These are phyloP conservation scores for Colletotrichum sp. DNA, from an alignment of 2,329 filamentous ascomycete species.

Conservation along the genomic window DNA sequence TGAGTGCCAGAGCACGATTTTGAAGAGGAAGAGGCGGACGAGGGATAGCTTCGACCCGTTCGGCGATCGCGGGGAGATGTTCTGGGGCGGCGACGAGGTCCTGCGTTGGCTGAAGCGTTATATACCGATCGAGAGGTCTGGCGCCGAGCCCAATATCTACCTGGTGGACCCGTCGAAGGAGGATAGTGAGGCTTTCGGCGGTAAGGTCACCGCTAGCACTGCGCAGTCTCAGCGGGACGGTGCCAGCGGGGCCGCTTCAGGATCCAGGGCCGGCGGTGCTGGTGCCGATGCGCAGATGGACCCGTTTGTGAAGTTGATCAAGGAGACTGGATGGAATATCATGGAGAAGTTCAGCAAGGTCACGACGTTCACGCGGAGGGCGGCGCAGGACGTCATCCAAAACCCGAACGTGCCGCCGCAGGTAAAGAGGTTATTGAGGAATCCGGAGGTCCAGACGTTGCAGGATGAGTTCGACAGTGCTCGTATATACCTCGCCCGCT, in stretches of 20 bases:
- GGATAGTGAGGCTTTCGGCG: conserved; percentile 82
- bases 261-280: conserved; percentile 23
- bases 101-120: conserved; percentile 89
- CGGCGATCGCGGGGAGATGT: conserved; percentile 82
- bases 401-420: conserved; percentile 92
- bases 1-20: conserved; percentile 93
- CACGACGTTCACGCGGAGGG: conserved; percentile 91
- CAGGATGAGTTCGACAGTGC: conserved; percentile 98
- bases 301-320: conserved; percentile 89
- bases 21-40: conserved; percentile 87
- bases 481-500: conserved; percentile 89
- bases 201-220: conserved; percentile 56
- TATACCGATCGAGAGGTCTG: conserved; percentile 80
- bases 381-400: conserved; percentile 89
- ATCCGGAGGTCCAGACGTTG: conserved; percentile 91
- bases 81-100: conserved; percentile 98
- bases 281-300: conserved; percentile 80
- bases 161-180: conserved; percentile 86
- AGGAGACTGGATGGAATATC: conserved; percentile 94
- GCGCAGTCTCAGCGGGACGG: conserved; percentile 46
- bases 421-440: conserved; percentile 81
- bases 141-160: conserved; percentile 88
- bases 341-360: conserved; percentile 97
- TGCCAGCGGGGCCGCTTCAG: conserved; percentile 17
- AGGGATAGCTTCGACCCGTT: conserved; percentile 91